These are phyloP conservation scores for Nitzschia sp. DNA, from an alignment of 108 stramenopile genomes.

Conservation along the genomic window DNA sequence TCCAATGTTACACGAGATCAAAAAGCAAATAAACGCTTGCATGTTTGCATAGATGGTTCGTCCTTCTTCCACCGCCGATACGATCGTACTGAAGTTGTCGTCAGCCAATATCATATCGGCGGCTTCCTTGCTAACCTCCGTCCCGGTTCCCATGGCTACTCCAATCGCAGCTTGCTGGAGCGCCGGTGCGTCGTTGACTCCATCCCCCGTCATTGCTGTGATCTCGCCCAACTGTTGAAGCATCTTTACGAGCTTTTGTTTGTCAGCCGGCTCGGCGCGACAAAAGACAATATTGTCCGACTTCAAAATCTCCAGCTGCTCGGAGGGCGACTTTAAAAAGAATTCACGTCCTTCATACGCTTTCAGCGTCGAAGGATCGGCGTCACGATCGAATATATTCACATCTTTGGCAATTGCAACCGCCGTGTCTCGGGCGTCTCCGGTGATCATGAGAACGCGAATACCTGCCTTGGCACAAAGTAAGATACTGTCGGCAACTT, in stretches of 20 bases:
- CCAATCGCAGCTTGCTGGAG: slow-evolving; percentile 96
- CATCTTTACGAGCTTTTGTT: slow-evolving; percentile 96
- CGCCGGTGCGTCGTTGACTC: slow-evolving; percentile 99
- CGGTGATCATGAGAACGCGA: slow-evolving; percentile 98
- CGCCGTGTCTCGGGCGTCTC: slow-evolving; percentile 96
- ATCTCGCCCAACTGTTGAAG: slow-evolving; percentile 91
- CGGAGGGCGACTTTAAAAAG: slow-evolving; percentile 64
- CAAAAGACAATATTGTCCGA: slow-evolving; percentile 95
- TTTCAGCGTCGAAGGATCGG: slow-evolving; percentile 44
- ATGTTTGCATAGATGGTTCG: slow-evolving; percentile 97
- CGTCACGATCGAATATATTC: slow-evolving; percentile 62
- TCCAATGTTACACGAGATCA: slow-evolving; percentile 97
- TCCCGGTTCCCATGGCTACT: slow-evolving; percentile 91
- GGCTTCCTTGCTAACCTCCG: slow-evolving; percentile 89
- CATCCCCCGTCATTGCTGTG: slow-evolving; percentile 97
- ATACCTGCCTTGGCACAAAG: slow-evolving; percentile 92
- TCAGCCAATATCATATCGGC: slow-evolving; percentile 96
- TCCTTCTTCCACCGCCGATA: slow-evolving; percentile 95
- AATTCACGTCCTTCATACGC: slow-evolving; percentile 89
- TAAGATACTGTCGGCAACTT: slow-evolving; percentile 92
- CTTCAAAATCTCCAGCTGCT: slow-evolving; percentile 66
- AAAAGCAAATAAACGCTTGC: slow-evolving; percentile 98
- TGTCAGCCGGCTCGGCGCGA: slow-evolving; percentile 96
- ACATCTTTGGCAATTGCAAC: slow-evolving; percentile 78
- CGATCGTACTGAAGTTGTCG: slow-evolving; percentile 98